phyloP scores from a whole-genome alignment of 169 alveolate genomes.

The Theileria parva region DNA sequence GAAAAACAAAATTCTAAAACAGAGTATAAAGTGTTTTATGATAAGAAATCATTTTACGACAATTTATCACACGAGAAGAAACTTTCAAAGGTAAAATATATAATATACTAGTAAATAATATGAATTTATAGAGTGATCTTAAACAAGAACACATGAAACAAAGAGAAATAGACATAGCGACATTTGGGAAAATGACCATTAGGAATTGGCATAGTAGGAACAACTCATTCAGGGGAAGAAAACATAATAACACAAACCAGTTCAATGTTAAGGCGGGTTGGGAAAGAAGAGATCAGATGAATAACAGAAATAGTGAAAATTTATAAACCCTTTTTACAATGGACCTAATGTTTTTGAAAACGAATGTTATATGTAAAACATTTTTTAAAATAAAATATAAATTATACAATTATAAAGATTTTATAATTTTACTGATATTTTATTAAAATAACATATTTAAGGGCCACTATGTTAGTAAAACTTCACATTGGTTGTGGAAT shows the following conservation, averaged over 20 bases:
- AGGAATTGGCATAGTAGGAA: constrained; percentile 59
- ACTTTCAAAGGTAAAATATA: constrained; percentile 37
- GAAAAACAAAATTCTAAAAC: background rate
- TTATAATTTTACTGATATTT: background rate
- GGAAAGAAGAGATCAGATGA: constrained; percentile 7
- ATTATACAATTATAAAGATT: too few species aligned
- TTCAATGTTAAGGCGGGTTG: constrained; percentile 30
- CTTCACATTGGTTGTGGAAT: background rate
- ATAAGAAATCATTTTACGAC: constrained; percentile 80
- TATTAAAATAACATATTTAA: too few species aligned
- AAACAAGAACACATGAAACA: constrained; percentile 72
- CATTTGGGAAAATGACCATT: constrained; percentile 76
- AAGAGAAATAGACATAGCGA: constrained; percentile 75
- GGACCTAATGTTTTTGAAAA: background rate
- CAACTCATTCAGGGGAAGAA: constrained; percentile 57
- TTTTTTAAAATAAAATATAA: too few species aligned
- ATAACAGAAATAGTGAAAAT: background rate
- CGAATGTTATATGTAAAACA: too few species aligned
- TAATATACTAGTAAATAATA: constrained; percentile 41
- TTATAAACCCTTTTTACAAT: background rate
- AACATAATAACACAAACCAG: constrained; percentile 18
- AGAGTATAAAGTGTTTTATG: constrained; percentile 51
- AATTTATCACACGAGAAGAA: constrained; percentile 56
- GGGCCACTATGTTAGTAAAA: background rate
- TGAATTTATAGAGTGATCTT: constrained; percentile 56